Evolutionary conservation across 345 rosid genomes (phyloP).

Genomic region (Citrus glauca): DNA sequence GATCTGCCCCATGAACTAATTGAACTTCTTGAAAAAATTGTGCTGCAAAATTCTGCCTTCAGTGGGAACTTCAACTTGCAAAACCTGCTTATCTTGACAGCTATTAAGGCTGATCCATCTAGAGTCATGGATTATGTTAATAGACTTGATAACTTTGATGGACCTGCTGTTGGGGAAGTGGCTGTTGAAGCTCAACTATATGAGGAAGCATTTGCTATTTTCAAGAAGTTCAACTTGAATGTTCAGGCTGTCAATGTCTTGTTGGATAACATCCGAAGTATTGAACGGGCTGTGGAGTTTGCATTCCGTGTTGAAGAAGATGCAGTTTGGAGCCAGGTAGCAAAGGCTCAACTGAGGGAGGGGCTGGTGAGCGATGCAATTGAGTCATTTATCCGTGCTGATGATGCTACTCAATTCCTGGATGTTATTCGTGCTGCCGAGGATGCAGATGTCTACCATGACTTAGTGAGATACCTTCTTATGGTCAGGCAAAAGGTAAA

Average conservation of each 20-base stretch:
- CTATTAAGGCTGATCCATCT: slow-evolving; percentile 93
- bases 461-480: slow-evolving; percentile 87
- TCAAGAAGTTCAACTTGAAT: slow-evolving; percentile 82
- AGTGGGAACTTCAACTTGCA: slow-evolving; percentile 97
- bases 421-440: slow-evolving; percentile 74
- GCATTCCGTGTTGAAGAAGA: slow-evolving; percentile 98
- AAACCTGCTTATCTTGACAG: slow-evolving; percentile 93
- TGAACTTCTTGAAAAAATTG: slow-evolving; percentile 92
- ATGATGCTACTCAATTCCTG: slow-evolving; percentile 76
- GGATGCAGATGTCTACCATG: slow-evolving; percentile 81
- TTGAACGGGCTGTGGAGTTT: slow-evolving; percentile 90
- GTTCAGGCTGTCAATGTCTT: slow-evolving; percentile 73
- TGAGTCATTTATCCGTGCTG: slow-evolving; percentile 94
- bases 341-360: slow-evolving; percentile 88
- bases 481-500: slow-evolving; percentile 98
- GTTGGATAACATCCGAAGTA: slow-evolving; percentile 63
- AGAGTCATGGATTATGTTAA: slow-evolving; percentile 97
- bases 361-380: slow-evolving; percentile 96
- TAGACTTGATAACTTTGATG: slow-evolving; percentile 95
- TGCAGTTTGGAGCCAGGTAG: slow-evolving; percentile 97
- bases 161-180: slow-evolving; percentile 96
- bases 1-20: slow-evolving; percentile 79
- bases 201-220: slow-evolving; percentile 83
- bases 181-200: slow-evolving; percentile 88
- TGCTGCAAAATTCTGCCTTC: slow-evolving; percentile 96